Base-by-base conservation (phyloP, 805 yeast species). In the Naumovozyma baii region DNA sequence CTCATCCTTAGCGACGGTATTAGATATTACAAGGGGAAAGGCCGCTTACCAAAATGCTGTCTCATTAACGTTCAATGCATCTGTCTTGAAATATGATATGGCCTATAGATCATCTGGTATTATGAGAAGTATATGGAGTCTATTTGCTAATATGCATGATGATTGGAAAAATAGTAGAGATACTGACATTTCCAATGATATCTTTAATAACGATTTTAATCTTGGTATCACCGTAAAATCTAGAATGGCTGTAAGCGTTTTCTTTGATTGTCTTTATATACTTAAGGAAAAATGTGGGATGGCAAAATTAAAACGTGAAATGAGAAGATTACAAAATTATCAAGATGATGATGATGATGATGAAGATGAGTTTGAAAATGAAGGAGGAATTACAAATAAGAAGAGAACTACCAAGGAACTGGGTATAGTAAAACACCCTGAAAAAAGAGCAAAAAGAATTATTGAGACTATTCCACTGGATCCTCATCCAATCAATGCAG, bases 91-190 rank as follows among this genome's bases (percentile, higher is more conserved):
- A 51, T 92, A 88, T 62, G 98, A 90, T 55, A 79, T 92, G 70
- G 85, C 96, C 0, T 85, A 84, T 57, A 73, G 97, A 48, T 83
- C 95, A 0, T 79, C 94, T 34, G 96, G 95, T 7, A 86, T 92
- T 43, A 85, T 92, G 92, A 74, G 83, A 52, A 87, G 87, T 54
- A 80, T 87, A 68, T 90, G 98, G 98, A 84, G 82, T 43, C 68
- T 87, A 43, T 83, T 83, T 60, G 74, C 80, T 37, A 71, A 80
- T 3, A 64, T 87, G 49, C 74, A 78, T 46, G 79, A 74, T 32
- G 75, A 73, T 45, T 60, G 63, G 63, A 61, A 61, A 53, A 28
- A 59, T 60, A 43, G 47, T 9, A 41, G 42, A 18, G 5, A 2
- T 5, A 16, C 31, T 10, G 32, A 20, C 2, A 33, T 18, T 38